These are phyloP conservation scores for Naematelia encephala DNA, from an alignment of 768 basidiomycete species.

Conservation along the genomic window DNA sequence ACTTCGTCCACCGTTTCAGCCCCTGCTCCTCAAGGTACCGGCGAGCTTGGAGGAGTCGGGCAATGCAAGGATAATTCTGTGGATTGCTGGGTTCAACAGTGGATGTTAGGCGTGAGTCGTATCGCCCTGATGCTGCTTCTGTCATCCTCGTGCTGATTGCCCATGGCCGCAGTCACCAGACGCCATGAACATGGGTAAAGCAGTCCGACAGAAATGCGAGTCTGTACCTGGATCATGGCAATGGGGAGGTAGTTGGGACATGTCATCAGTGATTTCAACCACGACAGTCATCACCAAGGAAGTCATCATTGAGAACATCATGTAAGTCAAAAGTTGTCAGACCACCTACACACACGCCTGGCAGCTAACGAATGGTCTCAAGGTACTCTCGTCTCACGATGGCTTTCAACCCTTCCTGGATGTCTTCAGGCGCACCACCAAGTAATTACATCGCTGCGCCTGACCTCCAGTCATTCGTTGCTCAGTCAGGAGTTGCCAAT, in stretches of 20 bases:
- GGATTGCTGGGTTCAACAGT: constrained; percentile 31
- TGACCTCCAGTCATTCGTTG: constrained; percentile 31
- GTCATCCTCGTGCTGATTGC: background rate
- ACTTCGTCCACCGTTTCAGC: constrained; percentile 14
- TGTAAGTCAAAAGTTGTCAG: constrained; percentile 25
- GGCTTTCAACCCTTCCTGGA: constrained; percentile 28
- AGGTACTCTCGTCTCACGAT: constrained; percentile 40
- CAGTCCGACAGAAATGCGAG: constrained; percentile 24
- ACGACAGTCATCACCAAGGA: constrained; percentile 17
- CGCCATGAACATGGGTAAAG: constrained; percentile 16
- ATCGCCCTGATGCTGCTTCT: background rate
- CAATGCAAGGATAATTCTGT: constrained; percentile 17
- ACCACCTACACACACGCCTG: too few species aligned
- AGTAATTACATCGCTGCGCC: constrained; percentile 19
- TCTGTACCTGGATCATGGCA: constrained; percentile 17
- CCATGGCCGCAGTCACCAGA: constrained; percentile 11
- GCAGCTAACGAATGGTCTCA: too few species aligned
- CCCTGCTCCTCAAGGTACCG: constrained; percentile 10
- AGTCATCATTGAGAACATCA: constrained; percentile 30
- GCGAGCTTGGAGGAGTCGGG: background rate
- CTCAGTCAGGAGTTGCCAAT: constrained; percentile 9
- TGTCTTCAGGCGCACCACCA: background rate
- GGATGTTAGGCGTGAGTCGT: constrained; percentile 3
- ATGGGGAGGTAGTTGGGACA: constrained; percentile 33
- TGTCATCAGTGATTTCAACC: constrained; percentile 11